Evolutionary conservation across 2,329 filamentous ascomycete species (phyloP), one percentile per base, ranked within the genome.

Genomic region (Colletotrichum sp.): DNA sequence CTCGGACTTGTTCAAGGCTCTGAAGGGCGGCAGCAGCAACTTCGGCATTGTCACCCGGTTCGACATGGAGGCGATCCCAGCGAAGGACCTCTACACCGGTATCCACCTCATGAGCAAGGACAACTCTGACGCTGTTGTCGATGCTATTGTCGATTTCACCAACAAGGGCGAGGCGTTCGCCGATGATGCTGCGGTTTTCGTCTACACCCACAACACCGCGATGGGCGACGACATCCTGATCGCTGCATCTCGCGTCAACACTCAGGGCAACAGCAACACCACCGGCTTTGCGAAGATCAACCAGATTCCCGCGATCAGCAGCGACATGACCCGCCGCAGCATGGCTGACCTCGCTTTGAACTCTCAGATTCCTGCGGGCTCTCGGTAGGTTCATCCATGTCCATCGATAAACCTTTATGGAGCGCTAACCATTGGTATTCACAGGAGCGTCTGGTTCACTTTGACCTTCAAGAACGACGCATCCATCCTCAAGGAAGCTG

Each of bases 11-110:
- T 90, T 83, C 78, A 84, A 83, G 77, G 88, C 88, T 2, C 81
- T 89, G 2, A 87, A 88, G 72, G 89, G 89, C 8, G 89, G 89
- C n/a, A 83, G 84, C 24, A 86, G 83, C 74, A 90, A 90, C 78
- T 88, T 88, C 62, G 88, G 87, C 39, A 83, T 87, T 72, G 82
- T 85, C 2, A 84, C 86, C 1, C 75, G 79, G 5, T 84, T 84
- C 69, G 81, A 84, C 36, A 72, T 86, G 21, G 44, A 65, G 10
- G 62, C 67, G 3, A 16, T 77, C 15, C 70, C 68, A 0, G 69
- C 76, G 0, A 64, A 76, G 5, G 78, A 77, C 28, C 65, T 78
- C 39, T 72, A 73, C 55, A 77, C 72, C 6, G 74, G 73, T 18
- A 72, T 72, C 10, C 59, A 73, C 0, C 59, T 77, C 21, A 76